These are phyloP conservation scores for Beauveria sp. DNA, from an alignment of 2,329 filamentous ascomycete species.

Conservation along the genomic window DNA sequence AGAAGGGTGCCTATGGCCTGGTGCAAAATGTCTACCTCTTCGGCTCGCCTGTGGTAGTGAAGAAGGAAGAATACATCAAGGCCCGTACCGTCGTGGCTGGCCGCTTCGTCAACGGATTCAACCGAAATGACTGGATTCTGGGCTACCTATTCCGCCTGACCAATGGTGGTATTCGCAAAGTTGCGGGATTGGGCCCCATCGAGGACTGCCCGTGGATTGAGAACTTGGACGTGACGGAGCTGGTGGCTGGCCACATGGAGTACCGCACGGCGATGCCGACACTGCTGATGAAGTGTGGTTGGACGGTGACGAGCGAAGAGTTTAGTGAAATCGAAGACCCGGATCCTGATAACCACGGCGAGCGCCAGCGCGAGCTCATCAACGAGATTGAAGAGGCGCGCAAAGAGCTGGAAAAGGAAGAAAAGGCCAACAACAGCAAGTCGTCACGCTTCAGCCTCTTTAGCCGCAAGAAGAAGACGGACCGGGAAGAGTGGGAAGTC, in stretches of 20 bases:
- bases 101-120: conserved; percentile 92
- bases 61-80: conserved; percentile 79
- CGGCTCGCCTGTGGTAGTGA: conserved; percentile 84
- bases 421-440: conserved; percentile 48
- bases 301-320: conserved; percentile 85
- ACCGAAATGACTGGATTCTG: conserved; percentile 93
- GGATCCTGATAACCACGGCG: conserved; percentile 84
- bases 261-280: conserved; percentile 90
- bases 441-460: conserved; percentile 65
- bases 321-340: conserved; percentile 96
- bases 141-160: conserved; percentile 94
- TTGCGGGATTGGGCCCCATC: conserved; percentile 76
- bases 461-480: conserved; percentile 68
- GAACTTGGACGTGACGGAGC: conserved; percentile 79
- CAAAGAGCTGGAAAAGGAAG: conserved; percentile 74
- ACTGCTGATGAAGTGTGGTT: conserved; percentile 79
- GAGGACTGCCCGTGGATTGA: conserved; percentile 74
- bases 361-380: conserved; percentile 86
- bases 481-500: conserved; percentile 89
- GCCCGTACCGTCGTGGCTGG: conserved; percentile 79
- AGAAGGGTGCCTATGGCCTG: conserved; percentile 74
- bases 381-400: conserved; percentile 94
- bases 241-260: conserved; percentile 90
- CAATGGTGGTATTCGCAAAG: conserved; percentile 78
- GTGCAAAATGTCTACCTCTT: conserved; percentile 95